Percentiles rank a stretch among this genome's conserved stretches.
Conservation (phyloP, 2,329 filamentous ascomycete genomes). For the Escovopsis weberi region DNA sequence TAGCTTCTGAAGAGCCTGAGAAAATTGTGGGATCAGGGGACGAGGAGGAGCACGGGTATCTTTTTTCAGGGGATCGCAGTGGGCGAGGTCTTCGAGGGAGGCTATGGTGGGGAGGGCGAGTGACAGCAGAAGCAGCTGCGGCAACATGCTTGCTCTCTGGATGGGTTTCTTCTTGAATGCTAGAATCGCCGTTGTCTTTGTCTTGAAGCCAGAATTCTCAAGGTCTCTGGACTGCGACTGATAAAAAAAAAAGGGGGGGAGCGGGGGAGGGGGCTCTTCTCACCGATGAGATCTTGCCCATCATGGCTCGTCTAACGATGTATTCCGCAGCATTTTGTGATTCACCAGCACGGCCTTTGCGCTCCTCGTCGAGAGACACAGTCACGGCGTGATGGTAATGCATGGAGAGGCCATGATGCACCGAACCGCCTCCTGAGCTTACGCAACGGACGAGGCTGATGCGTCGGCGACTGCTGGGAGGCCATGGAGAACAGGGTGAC, state of each 20-base stretch:
- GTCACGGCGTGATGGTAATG: neutral
- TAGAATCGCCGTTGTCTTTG: neutral
- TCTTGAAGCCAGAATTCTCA: too few relatives aligned
- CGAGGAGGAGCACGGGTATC: slow-evolving; percentile 9
- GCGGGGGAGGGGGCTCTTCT: neutral
- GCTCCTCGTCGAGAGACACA: neutral
- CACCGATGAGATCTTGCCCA: neutral
- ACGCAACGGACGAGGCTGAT: neutral
- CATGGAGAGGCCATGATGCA: neutral
- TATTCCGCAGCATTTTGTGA: neutral
- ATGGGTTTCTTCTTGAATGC: neutral
- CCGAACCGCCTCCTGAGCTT: neutral
- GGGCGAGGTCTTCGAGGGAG: slow-evolving; percentile 10
- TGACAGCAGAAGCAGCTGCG: neutral
- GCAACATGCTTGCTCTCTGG: neutral
- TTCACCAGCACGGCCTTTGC: neutral
- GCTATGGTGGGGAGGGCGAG: slow-evolving; percentile 6
- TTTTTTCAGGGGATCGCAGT: slow-evolving; percentile 13
- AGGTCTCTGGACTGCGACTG: neutral
- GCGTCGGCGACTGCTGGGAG: neutral
- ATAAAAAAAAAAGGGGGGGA: neutral
- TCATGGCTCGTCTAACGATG: neutral
- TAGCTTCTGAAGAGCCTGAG: neutral
- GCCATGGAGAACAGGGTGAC: neutral
- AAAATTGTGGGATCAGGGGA: neutral